phyloP scores from a whole-genome alignment of 2,329 filamentous ascomycete species.

The Alternaria gaisen region DNA sequence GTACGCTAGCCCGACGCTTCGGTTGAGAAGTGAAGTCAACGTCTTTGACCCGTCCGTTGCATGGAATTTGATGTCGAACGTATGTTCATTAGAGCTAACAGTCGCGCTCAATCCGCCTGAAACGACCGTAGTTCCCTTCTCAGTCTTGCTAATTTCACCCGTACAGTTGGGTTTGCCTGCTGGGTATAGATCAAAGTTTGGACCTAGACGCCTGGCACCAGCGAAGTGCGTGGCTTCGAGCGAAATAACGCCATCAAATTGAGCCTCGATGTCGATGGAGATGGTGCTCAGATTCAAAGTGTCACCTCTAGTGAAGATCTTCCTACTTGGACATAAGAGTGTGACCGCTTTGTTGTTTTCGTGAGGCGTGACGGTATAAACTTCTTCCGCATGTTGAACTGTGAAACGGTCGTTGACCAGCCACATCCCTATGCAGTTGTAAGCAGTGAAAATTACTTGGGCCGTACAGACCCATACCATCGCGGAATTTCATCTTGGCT shows the following conservation, averaged over 20 bases:
- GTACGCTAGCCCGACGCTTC: constrained; percentile 67
- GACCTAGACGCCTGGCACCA: constrained; percentile 62
- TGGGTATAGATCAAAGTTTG: constrained; percentile 67
- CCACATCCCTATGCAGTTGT: constrained; percentile 65
- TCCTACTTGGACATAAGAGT: constrained; percentile 66
- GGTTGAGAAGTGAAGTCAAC: constrained; percentile 64
- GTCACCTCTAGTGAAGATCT: constrained; percentile 64
- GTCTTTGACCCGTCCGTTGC: constrained; percentile 59
- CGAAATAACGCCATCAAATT: constrained; percentile 67
- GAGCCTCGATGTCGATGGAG: constrained; percentile 65
- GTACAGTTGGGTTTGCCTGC: constrained; percentile 55
- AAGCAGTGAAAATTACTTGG: constrained; percentile 8
- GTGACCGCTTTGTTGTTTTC: constrained; percentile 59
- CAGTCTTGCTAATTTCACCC: constrained; percentile 52
- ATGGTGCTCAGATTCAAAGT: constrained; percentile 65
- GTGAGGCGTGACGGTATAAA: constrained; percentile 62
- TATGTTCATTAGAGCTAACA: constrained; percentile 58
- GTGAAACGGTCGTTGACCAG: constrained; percentile 67
- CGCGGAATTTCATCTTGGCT: constrained; percentile 66
- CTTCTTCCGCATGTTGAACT: constrained; percentile 72
- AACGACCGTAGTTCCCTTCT: constrained; percentile 59
- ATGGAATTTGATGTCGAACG: constrained; percentile 66
- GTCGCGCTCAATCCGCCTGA: constrained; percentile 64
- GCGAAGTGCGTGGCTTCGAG: constrained; percentile 67
- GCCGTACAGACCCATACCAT: constrained; percentile 54